phyloP scores from a whole-genome alignment of 2,329 filamentous ascomycete genomes.

The Ophiostoma fasciatum region DNA sequence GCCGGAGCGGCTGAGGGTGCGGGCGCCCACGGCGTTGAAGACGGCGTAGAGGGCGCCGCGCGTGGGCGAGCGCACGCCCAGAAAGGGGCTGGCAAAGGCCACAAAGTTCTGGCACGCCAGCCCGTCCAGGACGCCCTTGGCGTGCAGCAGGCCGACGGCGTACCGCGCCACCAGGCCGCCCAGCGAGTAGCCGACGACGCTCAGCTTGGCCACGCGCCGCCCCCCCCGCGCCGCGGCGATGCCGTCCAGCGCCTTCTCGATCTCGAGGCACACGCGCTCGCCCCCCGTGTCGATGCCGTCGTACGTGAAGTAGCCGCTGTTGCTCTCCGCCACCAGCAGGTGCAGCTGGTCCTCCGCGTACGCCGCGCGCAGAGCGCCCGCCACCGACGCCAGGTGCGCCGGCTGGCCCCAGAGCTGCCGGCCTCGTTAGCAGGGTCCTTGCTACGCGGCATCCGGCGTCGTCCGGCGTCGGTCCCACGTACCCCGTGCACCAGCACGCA shows the following conservation, averaged over 20 bases:
- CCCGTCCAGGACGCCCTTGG: constrained; percentile 63
- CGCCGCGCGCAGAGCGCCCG: constrained; percentile 45
- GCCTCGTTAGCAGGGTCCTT: neutral
- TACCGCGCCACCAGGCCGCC: constrained; percentile 80
- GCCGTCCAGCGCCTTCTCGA: constrained; percentile 45
- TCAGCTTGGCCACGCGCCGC: constrained; percentile 64
- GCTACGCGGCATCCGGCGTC: too few species aligned
- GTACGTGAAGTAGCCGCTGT: constrained; percentile 57
- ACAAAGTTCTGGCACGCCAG: constrained; percentile 84
- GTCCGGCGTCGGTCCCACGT: too few species aligned
- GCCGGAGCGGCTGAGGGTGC: constrained; percentile 69
- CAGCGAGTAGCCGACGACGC: constrained; percentile 77
- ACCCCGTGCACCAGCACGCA: constrained; percentile 67
- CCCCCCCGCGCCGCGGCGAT: constrained; percentile 39
- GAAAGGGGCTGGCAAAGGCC: constrained; percentile 76
- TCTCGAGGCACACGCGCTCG: constrained; percentile 52
- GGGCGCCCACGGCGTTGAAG: constrained; percentile 74
- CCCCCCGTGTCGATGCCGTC: constrained; percentile 55
- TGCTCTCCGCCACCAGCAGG: constrained; percentile 57
- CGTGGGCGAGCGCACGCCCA: constrained; percentile 58
- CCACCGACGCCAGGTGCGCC: constrained; percentile 53
- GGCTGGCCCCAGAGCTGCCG: constrained; percentile 64
- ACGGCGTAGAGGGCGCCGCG: constrained; percentile 48
- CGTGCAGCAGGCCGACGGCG: constrained; percentile 68
- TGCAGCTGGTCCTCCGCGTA: constrained; percentile 50